These are phyloP conservation scores for Cercis canadensis DNA, from an alignment of 306 rosid species.

Conservation along the genomic window DNA sequence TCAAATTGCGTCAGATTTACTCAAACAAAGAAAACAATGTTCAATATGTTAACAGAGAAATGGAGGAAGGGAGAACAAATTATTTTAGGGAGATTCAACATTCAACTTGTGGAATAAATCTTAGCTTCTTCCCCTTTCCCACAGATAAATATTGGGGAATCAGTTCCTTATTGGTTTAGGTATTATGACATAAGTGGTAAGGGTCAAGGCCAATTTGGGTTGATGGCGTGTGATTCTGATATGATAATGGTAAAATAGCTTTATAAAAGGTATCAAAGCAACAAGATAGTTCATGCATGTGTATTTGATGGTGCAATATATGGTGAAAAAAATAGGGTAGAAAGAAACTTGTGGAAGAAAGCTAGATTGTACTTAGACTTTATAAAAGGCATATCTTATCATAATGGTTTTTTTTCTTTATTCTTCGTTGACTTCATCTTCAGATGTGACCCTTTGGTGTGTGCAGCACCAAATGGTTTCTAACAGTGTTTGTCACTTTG, in stretches of 20 bases:
- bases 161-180: too few relatives aligned
- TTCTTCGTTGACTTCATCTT: conserved; percentile 24
- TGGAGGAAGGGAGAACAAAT: too few relatives aligned
- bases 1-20: conserved; percentile 30
- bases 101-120: too few relatives aligned
- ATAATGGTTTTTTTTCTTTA: not conserved
- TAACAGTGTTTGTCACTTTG: conserved; percentile 25
- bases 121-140: too few relatives aligned
- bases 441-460: conserved; percentile 10
- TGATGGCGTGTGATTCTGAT: conserved; percentile 5
- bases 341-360: conserved; percentile 13
- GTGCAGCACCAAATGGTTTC: conserved; percentile 13
- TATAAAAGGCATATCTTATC: not conserved
- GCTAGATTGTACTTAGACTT: not conserved
- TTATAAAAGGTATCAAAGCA: conserved; percentile 18
- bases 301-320: not conserved
- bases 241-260: conserved; percentile 8
- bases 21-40: not conserved
- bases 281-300: conserved; percentile 24
- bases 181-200: not conserved
- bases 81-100: too few relatives aligned
- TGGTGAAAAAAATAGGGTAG: not conserved
- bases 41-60: too few relatives aligned
- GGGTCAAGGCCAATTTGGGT: conserved; percentile 20
- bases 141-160: not conserved